Base-by-base conservation (phyloP, 805 yeast genomes). In the Wickerhamiella nectarea region DNA sequence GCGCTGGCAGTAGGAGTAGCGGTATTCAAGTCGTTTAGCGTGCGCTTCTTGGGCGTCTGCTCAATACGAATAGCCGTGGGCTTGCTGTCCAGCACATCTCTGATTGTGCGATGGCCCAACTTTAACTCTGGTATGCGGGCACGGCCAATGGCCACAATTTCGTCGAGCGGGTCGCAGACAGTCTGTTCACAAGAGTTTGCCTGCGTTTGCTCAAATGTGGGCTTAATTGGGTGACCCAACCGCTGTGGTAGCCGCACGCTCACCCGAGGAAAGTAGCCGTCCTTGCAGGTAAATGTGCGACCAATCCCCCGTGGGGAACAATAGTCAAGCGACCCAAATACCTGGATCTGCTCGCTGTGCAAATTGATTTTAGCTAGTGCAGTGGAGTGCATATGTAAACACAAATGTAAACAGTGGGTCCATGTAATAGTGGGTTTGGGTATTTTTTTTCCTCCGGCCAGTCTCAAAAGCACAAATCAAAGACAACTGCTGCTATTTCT, bases 191-290 rank as follows among this genome's bases (percentile, higher is more conserved):
- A 4, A 11, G 17, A 46, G 19, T 45, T 41, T 19, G 39, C 31
- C 44, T 59, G 59, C 2, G 64, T 60, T 31, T 59, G 62, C 18
- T 48, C 52, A 40, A 52, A 59, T 3, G 63, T 60, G 14, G 57
- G 47, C 12, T 50, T 55, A 17, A 60, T 49, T 9, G 56, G 51
- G 14, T 36, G 29, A 12, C 46, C 31, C 11, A 59, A 46, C 11
- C 53, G 50, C 19, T 52, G 48, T 2, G 60, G 56, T 6, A 53
- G 54, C 31, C 52, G 45, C 24, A 36, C 24, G 6, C 21, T 37
- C 46, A 36, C 28, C 34, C 50, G 48, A 38, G 52, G 57, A 21
- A 43, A 42, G 1, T 58, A 54, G 17, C 55, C 44, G 9, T 53
- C 52, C n/a, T 47, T 52, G 48, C 52, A 56, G 38, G 54, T 57